Evolutionary conservation across 768 basidiomycete genomes (phyloP).

Genomic region (Gymnopilus dilepis): DNA sequence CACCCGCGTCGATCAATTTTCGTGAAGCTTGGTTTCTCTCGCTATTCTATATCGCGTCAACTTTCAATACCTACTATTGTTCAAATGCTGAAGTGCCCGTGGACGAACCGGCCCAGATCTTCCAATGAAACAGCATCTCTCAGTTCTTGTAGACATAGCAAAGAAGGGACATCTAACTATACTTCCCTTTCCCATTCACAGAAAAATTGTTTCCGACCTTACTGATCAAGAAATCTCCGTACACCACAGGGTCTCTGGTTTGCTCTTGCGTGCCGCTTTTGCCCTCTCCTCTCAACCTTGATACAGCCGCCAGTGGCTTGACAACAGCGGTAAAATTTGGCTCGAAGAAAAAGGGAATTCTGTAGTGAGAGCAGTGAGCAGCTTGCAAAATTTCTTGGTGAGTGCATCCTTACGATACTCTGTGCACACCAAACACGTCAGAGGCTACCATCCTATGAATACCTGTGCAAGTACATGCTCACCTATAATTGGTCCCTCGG

Average conservation of each 20-base stretch:
- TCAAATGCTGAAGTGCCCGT: no score
- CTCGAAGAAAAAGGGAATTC: conserved; percentile 94
- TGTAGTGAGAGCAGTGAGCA: conserved; percentile 32
- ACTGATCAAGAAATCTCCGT: conserved; percentile 76
- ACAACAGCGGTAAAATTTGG: conserved; percentile 82
- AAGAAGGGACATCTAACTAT: no score
- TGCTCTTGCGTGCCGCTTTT: conserved; percentile 21
- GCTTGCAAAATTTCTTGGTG: not conserved
- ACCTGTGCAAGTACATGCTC: conserved; percentile 2
- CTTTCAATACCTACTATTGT: no score
- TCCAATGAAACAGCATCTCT: no score
- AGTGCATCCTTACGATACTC: conserved; percentile 67
- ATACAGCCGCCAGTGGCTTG: conserved; percentile 65
- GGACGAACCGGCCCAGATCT: no score
- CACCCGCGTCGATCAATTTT: not conserved
- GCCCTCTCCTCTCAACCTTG: conserved; percentile 40
- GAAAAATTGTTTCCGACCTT: conserved; percentile 83
- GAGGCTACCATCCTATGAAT: not conserved
- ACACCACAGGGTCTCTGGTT: conserved; percentile 65
- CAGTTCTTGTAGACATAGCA: no score
- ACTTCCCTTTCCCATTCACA: conserved; percentile 41
- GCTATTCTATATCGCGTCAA: no score
- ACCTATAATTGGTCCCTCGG: conserved; percentile 71
- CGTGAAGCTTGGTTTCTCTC: no score
- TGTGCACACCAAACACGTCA: conserved; percentile 28